Percentiles rank a stretch among this genome's conserved stretches.
phyloP scores from a whole-genome alignment of 1,284 basidiomycete genomes.

The Phylloporus sp. region DNA sequence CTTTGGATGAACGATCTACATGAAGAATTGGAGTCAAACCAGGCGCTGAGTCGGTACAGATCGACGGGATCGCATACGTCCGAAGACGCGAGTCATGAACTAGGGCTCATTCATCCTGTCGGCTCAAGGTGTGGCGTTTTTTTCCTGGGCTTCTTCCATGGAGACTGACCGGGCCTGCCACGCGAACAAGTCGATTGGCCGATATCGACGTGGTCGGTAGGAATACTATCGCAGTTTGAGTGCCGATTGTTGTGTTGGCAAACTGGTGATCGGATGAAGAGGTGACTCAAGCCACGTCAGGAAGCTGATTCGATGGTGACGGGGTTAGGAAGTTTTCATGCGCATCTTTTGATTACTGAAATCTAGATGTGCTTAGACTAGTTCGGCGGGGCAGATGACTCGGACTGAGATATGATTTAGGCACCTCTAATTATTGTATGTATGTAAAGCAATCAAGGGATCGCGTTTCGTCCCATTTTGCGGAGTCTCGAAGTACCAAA shows the following conservation, averaged over 20 bases:
- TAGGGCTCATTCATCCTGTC: background rate
- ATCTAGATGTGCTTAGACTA: too few relatives aligned
- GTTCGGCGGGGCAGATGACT: too few relatives aligned
- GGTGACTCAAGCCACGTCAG: too few relatives aligned
- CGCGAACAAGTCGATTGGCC: background rate
- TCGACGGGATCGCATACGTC: background rate
- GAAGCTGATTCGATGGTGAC: too few relatives aligned
- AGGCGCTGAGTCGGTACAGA: background rate
- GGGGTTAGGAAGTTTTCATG: too few relatives aligned
- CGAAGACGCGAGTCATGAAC: background rate
- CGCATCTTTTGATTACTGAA: too few relatives aligned
- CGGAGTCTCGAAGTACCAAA: too few relatives aligned
- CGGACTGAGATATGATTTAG: too few relatives aligned
- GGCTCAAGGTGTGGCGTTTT: background rate
- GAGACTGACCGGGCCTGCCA: background rate
- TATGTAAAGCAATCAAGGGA: too few relatives aligned
- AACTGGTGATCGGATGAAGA: too few relatives aligned
- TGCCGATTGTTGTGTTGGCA: background rate
- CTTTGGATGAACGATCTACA: conserved; percentile 8
- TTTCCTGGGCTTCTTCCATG: background rate
- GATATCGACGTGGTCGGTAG: background rate
- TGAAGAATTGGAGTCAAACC: background rate
- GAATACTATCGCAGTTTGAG: background rate
- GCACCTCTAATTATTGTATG: too few relatives aligned
- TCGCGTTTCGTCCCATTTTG: too few relatives aligned